These are phyloP conservation scores for Colletotrichum neosansevieriae DNA, from an alignment of 2,329 filamentous ascomycete species.

Conservation along the genomic window DNA sequence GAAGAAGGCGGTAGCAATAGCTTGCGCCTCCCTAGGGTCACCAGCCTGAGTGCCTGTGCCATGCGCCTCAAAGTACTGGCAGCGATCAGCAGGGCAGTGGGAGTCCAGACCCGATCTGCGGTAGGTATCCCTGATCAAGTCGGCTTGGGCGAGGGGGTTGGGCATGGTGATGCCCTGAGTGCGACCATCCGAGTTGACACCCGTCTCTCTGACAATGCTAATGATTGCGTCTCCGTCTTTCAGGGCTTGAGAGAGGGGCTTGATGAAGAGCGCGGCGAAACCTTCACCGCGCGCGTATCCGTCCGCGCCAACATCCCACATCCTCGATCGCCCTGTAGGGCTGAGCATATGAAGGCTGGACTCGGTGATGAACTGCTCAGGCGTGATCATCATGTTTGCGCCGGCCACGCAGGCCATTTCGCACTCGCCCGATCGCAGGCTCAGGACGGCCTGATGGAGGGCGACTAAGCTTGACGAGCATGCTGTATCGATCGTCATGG, in stretches of 20 bases:
- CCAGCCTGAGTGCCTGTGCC: conserved; percentile 54
- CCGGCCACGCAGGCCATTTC: conserved; percentile 49
- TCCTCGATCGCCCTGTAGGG: conserved; percentile 47
- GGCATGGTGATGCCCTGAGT: conserved; percentile 57
- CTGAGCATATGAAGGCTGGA: conserved; percentile 44
- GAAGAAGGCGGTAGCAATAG: conserved; percentile 46
- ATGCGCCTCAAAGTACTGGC: conserved; percentile 59
- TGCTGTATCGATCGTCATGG: conserved; percentile 59
- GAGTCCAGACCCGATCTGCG: conserved; percentile 52
- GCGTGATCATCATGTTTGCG: conserved; percentile 45
- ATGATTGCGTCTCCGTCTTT: conserved; percentile 52
- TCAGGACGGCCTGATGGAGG: conserved; percentile 55
- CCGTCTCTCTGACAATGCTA: conserved; percentile 53
- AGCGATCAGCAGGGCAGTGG: conserved; percentile 45
- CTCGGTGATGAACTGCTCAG: conserved; percentile 42
- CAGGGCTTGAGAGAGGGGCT: conserved; percentile 56
- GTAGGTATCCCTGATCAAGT: conserved; percentile 55
- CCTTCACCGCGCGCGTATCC: conserved; percentile 65
- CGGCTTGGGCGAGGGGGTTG: conserved; percentile 49
- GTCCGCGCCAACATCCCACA: conserved; percentile 57
- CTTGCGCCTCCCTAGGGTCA: conserved; percentile 45
- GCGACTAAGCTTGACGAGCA: conserved; percentile 59
- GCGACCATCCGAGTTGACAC: conserved; percentile 55
- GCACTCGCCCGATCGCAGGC: conserved; percentile 50
- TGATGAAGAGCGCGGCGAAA: conserved; percentile 56